Evolutionary conservation across 805 yeast genomes (phyloP), one percentile per base, ranked within the genome.

Genomic region (Candida golubevii): DNA sequence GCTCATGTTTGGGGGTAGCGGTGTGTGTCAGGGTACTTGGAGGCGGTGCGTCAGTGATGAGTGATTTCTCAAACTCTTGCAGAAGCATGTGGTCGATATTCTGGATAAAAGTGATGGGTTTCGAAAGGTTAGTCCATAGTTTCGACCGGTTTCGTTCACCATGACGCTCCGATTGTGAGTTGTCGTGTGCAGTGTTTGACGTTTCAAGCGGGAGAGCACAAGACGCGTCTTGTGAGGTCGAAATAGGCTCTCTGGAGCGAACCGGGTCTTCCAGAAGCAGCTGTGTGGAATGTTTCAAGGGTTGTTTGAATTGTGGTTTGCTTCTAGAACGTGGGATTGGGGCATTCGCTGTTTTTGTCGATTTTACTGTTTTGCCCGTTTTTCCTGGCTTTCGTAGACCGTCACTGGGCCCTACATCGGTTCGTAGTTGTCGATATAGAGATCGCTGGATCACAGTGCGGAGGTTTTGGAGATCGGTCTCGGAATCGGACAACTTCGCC

Each of bases 41-140:
- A 3, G 23, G 23, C 4, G 23, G 23, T 3, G 23, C 23, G 12
- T 45, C 49, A 12, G 47, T 49, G 8, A 37, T 27, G 12, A 48
- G 28, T 6, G 50, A 46, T 30, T 40, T 39, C 29, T 83, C 89
- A 45, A 84, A 68, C 58, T 83, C 89, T 45, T 72, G 76, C 56
- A 80, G 87, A 29, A 84, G 65, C 61, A 82, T 67, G 42, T 76
- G 79, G 58, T 84, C 91, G 55, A 84, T 75, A 49, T 81, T 87
- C 52, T 81, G 87, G 38, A 84, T 70, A 41, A 82, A 67, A 37
- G 71, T 76, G 36, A 83, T 66, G 1, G 88, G 85, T 53, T 76
- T 80, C 4, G 79, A 61, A 31, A 66, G 57, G 46, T 65, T 67
- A 54, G 44, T 12, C 58, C 58, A 54, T 7, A 54, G 33, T 18